Conservation (phyloP, 345 rosid genomes). For the Citropsis articulata region DNA sequence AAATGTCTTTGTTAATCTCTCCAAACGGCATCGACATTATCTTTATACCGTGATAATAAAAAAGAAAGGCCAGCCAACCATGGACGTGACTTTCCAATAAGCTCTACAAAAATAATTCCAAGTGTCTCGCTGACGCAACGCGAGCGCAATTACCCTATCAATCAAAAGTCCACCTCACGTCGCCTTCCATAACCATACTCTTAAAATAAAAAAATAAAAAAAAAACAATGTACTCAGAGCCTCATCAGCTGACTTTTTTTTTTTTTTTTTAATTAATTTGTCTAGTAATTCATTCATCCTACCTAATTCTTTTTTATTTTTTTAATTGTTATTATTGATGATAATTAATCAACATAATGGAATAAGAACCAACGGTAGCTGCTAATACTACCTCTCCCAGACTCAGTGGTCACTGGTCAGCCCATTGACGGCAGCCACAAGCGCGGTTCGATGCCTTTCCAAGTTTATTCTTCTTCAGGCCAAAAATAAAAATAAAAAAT, state of each 20-base stretch:
- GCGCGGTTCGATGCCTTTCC: not conserved
- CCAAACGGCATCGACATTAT: not conserved
- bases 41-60: too few species aligned
- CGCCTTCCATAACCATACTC: not conserved
- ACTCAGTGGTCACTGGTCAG: not conserved
- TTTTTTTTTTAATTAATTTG: too few species aligned
- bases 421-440: slow-evolving; percentile 17
- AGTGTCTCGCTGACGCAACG: not conserved
- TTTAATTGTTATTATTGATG: too few species aligned
- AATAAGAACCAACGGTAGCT: not conserved
- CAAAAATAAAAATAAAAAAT: too few species aligned
- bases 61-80: not conserved
- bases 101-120: not conserved
- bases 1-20: not conserved
- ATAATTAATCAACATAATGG: not conserved
- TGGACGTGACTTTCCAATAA: not conserved
- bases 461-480: not conserved
- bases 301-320: too few species aligned
- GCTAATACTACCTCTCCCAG: not conserved
- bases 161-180: not conserved
- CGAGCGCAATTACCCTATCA: not conserved
- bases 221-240: too few species aligned
- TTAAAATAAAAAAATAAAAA: too few species aligned
- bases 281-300: too few species aligned
- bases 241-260: too few species aligned